Percentiles rank a stretch among this genome's conserved stretches.
Evolutionary conservation across 768 basidiomycete species (phyloP).

Genomic region (Galerina sulciceps): DNA sequence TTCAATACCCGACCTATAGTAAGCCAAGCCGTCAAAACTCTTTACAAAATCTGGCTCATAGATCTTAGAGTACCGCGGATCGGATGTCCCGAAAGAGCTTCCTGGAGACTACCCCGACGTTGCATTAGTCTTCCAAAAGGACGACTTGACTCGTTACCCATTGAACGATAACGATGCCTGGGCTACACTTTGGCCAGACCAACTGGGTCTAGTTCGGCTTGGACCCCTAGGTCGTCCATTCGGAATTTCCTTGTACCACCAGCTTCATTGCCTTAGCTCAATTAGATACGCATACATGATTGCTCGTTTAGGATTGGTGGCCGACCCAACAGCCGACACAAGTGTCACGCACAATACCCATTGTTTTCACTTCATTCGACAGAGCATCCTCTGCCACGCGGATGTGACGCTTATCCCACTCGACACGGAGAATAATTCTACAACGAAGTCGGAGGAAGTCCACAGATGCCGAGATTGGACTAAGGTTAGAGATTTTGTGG

Average conservation of each 20-base stretch:
- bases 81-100: neutral
- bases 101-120: neutral
- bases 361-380: neutral
- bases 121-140: neutral
- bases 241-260: neutral
- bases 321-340: neutral
- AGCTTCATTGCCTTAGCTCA: neutral
- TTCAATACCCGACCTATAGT: neutral
- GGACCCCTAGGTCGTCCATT: neutral
- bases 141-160: neutral
- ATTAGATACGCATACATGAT: neutral
- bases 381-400: neutral
- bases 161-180: neutral
- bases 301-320: neutral
- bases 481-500: neutral
- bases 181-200: neutral
- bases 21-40: neutral
- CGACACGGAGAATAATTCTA: neutral
- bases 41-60: neutral
- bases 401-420: neutral
- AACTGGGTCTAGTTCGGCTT: neutral
- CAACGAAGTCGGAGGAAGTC: neutral
- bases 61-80: neutral
- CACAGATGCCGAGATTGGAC: neutral
- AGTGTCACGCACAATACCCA: neutral